Evolutionary conservation across 2,329 filamentous ascomycete genomes (phyloP).

Genomic region (Parasarocladium wereldwijsianum): DNA sequence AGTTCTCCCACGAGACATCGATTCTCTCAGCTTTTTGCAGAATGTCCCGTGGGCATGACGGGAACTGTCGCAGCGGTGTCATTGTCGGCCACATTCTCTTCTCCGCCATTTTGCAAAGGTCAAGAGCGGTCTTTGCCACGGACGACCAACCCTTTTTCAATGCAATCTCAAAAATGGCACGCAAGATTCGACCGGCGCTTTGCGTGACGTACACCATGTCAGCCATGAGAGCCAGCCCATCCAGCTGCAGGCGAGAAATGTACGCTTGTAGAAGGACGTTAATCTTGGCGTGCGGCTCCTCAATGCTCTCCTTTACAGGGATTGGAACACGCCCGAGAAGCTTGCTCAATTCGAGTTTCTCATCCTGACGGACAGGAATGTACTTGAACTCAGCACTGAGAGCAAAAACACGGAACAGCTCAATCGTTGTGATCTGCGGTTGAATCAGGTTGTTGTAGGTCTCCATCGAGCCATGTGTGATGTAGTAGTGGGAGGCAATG

Average conservation of each 20-base stretch:
- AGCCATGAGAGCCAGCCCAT: conserved; percentile 90
- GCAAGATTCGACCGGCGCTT: conserved; percentile 87
- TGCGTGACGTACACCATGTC: conserved; percentile 98
- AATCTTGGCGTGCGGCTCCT: conserved; percentile 94
- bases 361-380: conserved; percentile 92
- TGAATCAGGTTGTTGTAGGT: conserved; percentile 95
- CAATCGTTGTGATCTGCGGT: conserved; percentile 81
- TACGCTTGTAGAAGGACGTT: conserved; percentile 95
- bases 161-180: conserved; percentile 94
- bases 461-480: conserved; percentile 89
- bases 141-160: conserved; percentile 92
- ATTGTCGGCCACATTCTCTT: conserved; percentile 99
- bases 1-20: conserved; percentile 83
- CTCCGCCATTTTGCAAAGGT: conserved; percentile 98
- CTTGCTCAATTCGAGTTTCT: conserved; percentile 92
- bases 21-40: conserved; percentile 88
- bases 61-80: conserved; percentile 87
- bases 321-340: conserved; percentile 81
- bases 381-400: conserved; percentile 98
- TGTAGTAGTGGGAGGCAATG: conserved; percentile 97
- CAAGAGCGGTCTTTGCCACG: conserved; percentile 81
- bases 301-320: conserved; percentile 92
- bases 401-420: conserved; percentile 92
- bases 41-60: conserved; percentile 67
- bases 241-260: conserved; percentile 85